Evolutionary conservation across 768 basidiomycete species (phyloP).

Genomic region (Tylopilus subfusipes): DNA sequence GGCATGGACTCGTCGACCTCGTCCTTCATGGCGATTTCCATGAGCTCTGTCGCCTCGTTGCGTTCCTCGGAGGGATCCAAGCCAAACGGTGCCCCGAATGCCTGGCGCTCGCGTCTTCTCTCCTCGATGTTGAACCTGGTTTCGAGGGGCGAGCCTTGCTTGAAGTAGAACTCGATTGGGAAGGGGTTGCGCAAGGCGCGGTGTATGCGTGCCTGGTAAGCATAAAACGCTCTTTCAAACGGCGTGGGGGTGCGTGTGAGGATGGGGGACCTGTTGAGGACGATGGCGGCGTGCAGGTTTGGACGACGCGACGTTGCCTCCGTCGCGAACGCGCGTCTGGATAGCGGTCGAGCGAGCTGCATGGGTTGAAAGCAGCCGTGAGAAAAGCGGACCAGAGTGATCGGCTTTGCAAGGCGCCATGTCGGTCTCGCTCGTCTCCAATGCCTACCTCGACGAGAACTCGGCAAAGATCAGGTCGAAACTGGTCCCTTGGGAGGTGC

Average conservation of each 20-base stretch:
- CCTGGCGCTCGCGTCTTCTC: conserved; percentile 61
- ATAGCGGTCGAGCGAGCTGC: conserved; percentile 1
- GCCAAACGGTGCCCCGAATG: conserved; percentile 68
- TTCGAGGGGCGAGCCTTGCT: conserved; percentile 82
- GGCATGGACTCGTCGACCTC: conserved; percentile 62
- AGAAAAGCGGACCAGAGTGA: conserved; percentile 28
- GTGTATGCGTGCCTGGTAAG: conserved; percentile 79
- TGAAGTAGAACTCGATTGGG: conserved; percentile 91
- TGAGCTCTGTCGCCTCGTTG: conserved; percentile 50
- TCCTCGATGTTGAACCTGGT: conserved; percentile 77
- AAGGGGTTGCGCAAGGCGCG: conserved; percentile 86
- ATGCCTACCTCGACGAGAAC: conserved; percentile 80
- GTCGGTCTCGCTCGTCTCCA: conserved; percentile 76
- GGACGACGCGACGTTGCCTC: conserved; percentile 38
- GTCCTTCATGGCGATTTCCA: conserved; percentile 54
- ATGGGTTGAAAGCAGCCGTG: conserved; percentile 25
- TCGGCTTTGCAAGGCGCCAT: conserved; percentile 35
- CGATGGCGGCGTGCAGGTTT: conserved; percentile 55
- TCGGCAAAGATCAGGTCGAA: conserved; percentile 87
- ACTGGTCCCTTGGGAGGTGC: conserved; percentile 95
- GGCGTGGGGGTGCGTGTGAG: conserved; percentile 66
- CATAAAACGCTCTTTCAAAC: conserved; percentile 79
- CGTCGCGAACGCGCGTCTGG: conserved; percentile 42
- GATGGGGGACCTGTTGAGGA: conserved; percentile 76
- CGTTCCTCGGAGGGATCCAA: conserved; percentile 39